Conservation (phyloP, 345 rosid species). For the Iberis pinnata region DNA sequence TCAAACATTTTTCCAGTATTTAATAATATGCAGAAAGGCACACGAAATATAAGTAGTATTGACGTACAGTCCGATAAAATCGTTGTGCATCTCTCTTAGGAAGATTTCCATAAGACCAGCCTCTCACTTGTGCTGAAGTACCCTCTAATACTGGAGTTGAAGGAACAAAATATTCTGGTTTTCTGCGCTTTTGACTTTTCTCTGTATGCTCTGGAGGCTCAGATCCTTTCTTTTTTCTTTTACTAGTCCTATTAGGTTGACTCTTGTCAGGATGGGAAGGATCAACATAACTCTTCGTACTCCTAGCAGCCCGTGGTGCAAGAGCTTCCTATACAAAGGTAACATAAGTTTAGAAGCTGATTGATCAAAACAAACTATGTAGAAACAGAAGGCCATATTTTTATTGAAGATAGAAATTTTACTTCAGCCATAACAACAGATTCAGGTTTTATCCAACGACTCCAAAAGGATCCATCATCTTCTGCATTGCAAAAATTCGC, state of each 20-base stretch:
- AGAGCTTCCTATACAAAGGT: slow-evolving; percentile 59
- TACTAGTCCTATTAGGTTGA: slow-evolving; percentile 62
- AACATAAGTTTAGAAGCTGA: slow-evolving; percentile 19
- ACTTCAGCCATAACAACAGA: slow-evolving; percentile 84
- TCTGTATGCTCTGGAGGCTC: slow-evolving; percentile 59
- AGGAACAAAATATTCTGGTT: slow-evolving; percentile 58
- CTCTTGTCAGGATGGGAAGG: slow-evolving; percentile 55
- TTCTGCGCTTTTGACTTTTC: slow-evolving; percentile 73
- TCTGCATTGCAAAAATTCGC: slow-evolving; percentile 85
- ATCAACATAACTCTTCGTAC: slow-evolving; percentile 88
- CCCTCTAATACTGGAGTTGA: slow-evolving; percentile 77
- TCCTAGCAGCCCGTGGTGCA: slow-evolving; percentile 97
- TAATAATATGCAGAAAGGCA: slow-evolving; percentile 1
- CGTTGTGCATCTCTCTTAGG: slow-evolving; percentile 94
- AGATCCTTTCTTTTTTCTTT: slow-evolving; percentile 82
- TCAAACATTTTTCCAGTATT: no score
- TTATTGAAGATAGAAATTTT: slow-evolving; percentile 27
- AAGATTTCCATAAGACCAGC: slow-evolving; percentile 92
- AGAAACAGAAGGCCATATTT: slow-evolving; percentile 1
- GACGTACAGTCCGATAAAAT: slow-evolving; percentile 82
- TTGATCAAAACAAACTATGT: not conserved
- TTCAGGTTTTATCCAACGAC: slow-evolving; percentile 99
- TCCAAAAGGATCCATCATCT: slow-evolving; percentile 98
- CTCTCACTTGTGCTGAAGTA: slow-evolving; percentile 91
- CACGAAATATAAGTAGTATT: slow-evolving; percentile 1